Percentiles rank a stretch among this genome's conserved stretches.
Conservation (phyloP, 345 rosid genomes). For the Lepidium africanum region DNA sequence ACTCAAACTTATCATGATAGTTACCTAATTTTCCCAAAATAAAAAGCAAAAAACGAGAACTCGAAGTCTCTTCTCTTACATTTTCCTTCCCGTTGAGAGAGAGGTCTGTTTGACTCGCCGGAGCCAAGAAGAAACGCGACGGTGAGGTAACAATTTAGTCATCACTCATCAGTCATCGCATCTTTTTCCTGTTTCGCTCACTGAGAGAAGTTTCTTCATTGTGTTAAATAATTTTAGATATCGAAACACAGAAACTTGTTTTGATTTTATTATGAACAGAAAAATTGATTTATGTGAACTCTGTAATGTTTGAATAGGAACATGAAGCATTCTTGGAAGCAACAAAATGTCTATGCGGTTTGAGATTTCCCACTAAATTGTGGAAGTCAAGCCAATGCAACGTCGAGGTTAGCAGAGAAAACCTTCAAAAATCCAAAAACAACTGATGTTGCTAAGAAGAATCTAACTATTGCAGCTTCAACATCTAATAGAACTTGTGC, state of each 20-base stretch:
- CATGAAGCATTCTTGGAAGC: background rate
- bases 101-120: too few relatives aligned
- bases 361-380: conserved; percentile 12
- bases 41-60: too few relatives aligned
- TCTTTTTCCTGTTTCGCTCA: too few relatives aligned
- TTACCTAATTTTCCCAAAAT: too few relatives aligned
- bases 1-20: too few relatives aligned
- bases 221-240: too few relatives aligned
- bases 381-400: background rate
- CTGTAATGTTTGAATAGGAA: background rate
- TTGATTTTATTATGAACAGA: background rate
- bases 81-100: too few relatives aligned
- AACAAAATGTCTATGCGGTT: background rate
- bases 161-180: too few relatives aligned
- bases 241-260: background rate
- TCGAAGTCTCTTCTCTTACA: too few relatives aligned
- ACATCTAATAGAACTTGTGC: background rate
- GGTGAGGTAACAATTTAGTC: too few relatives aligned
- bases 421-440: background rate
- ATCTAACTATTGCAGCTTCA: background rate
- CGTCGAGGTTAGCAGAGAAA: background rate
- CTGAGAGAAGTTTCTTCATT: background rate
- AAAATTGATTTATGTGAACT: background rate
- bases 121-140: too few relatives aligned
- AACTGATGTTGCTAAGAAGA: background rate